These are phyloP conservation scores for Metarhizium humberi DNA, from an alignment of 2,329 filamentous ascomycete species.

Conservation along the genomic window DNA sequence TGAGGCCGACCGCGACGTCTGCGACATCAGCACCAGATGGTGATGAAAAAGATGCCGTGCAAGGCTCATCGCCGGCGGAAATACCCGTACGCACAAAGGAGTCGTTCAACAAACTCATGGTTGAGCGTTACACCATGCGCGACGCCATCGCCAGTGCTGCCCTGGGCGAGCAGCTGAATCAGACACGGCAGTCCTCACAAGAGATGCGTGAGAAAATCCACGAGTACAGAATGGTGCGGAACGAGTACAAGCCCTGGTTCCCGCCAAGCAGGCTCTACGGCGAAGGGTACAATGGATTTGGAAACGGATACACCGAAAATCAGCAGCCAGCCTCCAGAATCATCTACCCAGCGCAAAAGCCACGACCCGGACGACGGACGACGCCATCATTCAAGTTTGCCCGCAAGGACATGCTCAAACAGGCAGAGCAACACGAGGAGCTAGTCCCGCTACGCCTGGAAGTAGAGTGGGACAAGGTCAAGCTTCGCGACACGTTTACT, in stretches of 20 bases:
- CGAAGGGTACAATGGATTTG: constrained; percentile 79
- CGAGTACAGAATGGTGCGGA: constrained; percentile 56
- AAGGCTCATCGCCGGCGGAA: constrained; percentile 12
- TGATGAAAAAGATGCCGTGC: constrained; percentile 17
- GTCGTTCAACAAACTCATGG: constrained; percentile 41
- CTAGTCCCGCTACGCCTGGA: constrained; percentile 86
- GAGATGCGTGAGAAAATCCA: constrained; percentile 58
- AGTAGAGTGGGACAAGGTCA: constrained; percentile 91
- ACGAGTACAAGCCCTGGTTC: constrained; percentile 45
- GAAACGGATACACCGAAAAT: constrained; percentile 74
- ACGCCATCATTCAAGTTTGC: constrained; percentile 64
- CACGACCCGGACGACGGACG: constrained; percentile 66
- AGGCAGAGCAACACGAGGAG: constrained; percentile 86
- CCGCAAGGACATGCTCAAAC: constrained; percentile 71
- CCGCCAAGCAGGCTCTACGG: constrained; percentile 51
- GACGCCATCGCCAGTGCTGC: constrained; percentile 46
- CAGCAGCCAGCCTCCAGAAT: constrained; percentile 54
- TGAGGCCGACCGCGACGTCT: constrained; percentile 20
- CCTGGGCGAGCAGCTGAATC: constrained; percentile 40
- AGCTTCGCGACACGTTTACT: constrained; percentile 92
- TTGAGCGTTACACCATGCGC: constrained; percentile 44
- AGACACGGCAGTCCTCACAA: constrained; percentile 47
- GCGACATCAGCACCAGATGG: constrained; percentile 18
- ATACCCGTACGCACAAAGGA: constrained; percentile 45
- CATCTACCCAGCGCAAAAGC: constrained; percentile 71